Conservation (phyloP, 768 basidiomycete genomes). For the Termitomyces sp. region DNA sequence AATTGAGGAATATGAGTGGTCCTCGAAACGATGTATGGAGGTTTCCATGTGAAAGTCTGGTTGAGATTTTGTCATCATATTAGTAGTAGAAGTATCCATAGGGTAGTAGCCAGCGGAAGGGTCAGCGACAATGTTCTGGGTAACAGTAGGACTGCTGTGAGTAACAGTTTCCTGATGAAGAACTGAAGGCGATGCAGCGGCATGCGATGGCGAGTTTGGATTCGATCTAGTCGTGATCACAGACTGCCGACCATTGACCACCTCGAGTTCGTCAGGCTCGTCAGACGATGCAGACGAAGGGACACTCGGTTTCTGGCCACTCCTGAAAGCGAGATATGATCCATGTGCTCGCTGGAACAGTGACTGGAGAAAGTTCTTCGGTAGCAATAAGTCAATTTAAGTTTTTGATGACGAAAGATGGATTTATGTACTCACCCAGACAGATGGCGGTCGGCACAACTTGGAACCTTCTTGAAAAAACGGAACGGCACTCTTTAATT, state of each 20-base stretch:
- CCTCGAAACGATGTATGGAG: constrained; percentile 8
- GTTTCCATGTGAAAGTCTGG: constrained; percentile 12
- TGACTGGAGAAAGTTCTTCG: constrained; percentile 34
- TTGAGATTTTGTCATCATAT: neutral
- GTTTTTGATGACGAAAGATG: neutral
- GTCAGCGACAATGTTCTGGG: constrained; percentile 12
- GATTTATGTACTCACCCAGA: constrained; percentile 28
- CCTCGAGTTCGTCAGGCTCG: constrained; percentile 32
- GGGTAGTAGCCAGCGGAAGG: constrained; percentile 22
- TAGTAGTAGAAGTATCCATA: constrained; percentile 13
- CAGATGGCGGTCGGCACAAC: constrained; percentile 31
- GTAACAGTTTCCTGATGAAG: constrained; percentile 11
- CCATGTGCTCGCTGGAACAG: constrained; percentile 32
- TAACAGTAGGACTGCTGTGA: constrained; percentile 13
- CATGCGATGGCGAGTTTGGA: constrained; percentile 24
- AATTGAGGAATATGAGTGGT: constrained; percentile 9
- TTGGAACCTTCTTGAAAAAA: constrained; percentile 42
- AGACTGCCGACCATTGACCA: constrained; percentile 30
- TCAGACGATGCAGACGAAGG: constrained; percentile 8
- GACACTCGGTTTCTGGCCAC: constrained; percentile 15
- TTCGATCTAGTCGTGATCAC: constrained; percentile 28
- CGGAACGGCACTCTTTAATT: constrained; percentile 32
- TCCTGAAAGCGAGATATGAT: constrained; percentile 25
- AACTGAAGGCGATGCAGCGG: constrained; percentile 16
- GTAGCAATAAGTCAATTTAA: neutral